Evolutionary conservation across 2,329 filamentous ascomycete genomes (phyloP), one percentile per base, ranked within the genome.

Genomic region (Nigrospora osmanthi): DNA sequence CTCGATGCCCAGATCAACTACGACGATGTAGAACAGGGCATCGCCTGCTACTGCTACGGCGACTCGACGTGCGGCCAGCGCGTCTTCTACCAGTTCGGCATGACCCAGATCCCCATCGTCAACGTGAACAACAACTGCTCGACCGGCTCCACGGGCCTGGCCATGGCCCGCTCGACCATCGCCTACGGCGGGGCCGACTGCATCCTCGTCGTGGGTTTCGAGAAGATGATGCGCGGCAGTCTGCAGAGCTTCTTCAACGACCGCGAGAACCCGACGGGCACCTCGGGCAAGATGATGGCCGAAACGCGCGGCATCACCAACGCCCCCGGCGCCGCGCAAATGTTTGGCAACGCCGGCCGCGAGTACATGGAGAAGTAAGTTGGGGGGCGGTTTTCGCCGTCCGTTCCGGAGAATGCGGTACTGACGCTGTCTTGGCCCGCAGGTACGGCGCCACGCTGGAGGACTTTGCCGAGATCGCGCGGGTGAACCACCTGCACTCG

Each of bases 91-190:
- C 91, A 97, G 70, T 96, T 97, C 66, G 93, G 91, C 71, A 90
- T 97, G 84, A 96, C 90, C 37, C 77, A 85, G 60, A 96, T 97
- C 57, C 91, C 91, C 58, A 89, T 97, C 63, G 90, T 94, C 75
- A 97, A 97, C 61, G 89, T 95, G 61, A 97, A 96, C 78, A 97
- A 97, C 76, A 96, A 96, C 73, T 97, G 91, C 75, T 88, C 87
- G 4, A 97, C 91, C 0, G 93, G 91, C n/a, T 89, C 85, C 5
- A 95, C 91, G 0, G 93, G 91, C 10, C 71, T 97, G 47, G 83
- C 83, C 61, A 85, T 97, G 77, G 93, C 78, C 2, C 76, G 89
- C 32, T 88, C 83, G 43, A 76, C 94, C 63, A 83, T 96, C 56
- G 75, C 81, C 7, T 77, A 87, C 55, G 90, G 90, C 32, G 87